Percentiles rank a stretch among this genome's conserved stretches.
These are phyloP conservation scores for Phytophthora constricta DNA, from an alignment of 352 stramenopile genomes.

Conservation along the genomic window DNA sequence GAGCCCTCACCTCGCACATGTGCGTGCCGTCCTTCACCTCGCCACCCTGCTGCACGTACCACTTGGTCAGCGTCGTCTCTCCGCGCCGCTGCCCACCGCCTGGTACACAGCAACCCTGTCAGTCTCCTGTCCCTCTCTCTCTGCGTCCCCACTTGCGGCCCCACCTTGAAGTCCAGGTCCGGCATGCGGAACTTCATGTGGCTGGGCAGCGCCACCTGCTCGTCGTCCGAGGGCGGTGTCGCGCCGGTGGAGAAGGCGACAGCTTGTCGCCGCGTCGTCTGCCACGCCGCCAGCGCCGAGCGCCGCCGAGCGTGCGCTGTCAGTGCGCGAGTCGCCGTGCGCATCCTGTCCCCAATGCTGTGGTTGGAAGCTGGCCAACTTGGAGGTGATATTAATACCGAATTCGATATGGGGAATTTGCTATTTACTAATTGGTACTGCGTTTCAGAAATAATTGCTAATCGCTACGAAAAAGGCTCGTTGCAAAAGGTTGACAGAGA, in stretches of 20 bases:
- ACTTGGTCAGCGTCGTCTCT: constrained; percentile 78
- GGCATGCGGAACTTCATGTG: constrained; percentile 91
- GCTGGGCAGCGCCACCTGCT: constrained; percentile 45
- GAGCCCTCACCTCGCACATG: constrained; percentile 78
- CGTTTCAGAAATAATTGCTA: no score
- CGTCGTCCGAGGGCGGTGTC: constrained; percentile 5
- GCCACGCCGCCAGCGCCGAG: constrained; percentile 1
- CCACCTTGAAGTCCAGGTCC: constrained; percentile 84
- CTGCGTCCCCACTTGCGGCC: not conserved
- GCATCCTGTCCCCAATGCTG: constrained; percentile 15
- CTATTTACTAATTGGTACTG: no score
- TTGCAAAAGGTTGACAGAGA: no score
- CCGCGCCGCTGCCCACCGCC: constrained; percentile 64
- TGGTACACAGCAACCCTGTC: constrained; percentile 11
- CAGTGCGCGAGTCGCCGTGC: constrained; percentile 20
- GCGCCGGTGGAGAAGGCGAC: constrained; percentile 17
- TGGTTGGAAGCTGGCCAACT: no score
- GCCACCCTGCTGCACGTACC: constrained; percentile 70
- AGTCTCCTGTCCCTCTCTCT: not conserved
- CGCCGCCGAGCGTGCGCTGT: constrained; percentile 18
- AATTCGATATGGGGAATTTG: no score
- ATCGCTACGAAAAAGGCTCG: no score
- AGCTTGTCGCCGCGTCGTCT: not conserved
- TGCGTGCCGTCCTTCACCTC: constrained; percentile 68
- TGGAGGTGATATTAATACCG: no score